Base-by-base conservation (phyloP, 1,139 yeast species). In the Taphrina wiesneri region DNA sequence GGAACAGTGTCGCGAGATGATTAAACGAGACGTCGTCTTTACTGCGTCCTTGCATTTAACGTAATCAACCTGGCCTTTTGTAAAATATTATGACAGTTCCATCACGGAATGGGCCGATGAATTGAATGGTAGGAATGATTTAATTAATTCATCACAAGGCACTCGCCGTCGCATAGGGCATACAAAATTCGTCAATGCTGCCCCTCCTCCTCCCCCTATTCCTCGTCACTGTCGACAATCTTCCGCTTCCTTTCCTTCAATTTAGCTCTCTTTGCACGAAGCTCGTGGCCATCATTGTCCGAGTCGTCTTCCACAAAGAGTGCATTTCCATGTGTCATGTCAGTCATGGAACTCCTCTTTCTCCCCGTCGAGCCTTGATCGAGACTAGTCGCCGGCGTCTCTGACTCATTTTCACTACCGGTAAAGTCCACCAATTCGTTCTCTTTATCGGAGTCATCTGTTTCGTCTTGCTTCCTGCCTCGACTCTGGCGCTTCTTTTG, bases 21-120 rank as follows among this genome's bases (percentile, higher is more conserved):
- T 93, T 75, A 93, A 93, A 77, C 85, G 99, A 73, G 99, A 93
- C 76, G 93, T 93, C 72, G 98, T 95, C 0, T 95, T 95, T 77
- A 95, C 98, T 76, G 97, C 99, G 2, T 90, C 97, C 68, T 82
- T 95, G 2, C 49, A 45, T 21, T n/a, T 45, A 21, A 28, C 49
- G 7, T 45, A 23, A 6, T 11, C 47, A 43, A 45, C 13, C 4
- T 21, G n/a, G 26, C 9, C 41, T 11, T 17, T 9, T 4, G 41
- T 11, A 15, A 9, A 11, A 15, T 9, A 15, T 2, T 13, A 5
- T n/a, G 17, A 9, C 6, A 15, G 43, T 13, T 11, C 36, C 9
- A 32, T 32, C 2, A 1, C 36, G 36, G 34, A 30, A 30, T 32
- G 36, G 5, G n/a, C n/a, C n/a, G n/a, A n/a, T n/a, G n/a, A n/a